Evolutionary conservation across 2,329 filamentous ascomycete species (phyloP).

Genomic region (Curvularia verruculosa): DNA sequence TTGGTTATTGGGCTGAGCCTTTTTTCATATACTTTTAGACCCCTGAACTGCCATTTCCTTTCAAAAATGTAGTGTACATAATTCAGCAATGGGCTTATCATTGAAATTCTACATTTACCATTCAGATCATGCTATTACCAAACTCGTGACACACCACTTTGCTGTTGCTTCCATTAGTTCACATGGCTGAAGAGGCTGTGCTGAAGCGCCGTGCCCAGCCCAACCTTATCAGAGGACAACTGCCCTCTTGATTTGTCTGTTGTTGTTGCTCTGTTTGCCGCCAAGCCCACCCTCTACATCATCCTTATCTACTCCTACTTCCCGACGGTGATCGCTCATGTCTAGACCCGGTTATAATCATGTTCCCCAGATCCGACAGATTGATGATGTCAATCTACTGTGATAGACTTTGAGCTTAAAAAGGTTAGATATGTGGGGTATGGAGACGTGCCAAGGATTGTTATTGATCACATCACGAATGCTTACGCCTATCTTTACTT

Average conservation of each 20-base stretch:
- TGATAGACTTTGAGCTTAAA: slow-evolving; percentile 5
- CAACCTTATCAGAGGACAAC: slow-evolving; percentile 26
- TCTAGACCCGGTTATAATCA: background rate
- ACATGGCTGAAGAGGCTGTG: background rate
- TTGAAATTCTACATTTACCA: background rate
- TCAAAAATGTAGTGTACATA: slow-evolving; percentile 24
- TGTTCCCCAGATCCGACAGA: slow-evolving; percentile 4
- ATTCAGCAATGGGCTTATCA: slow-evolving; percentile 11
- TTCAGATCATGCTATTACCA: background rate
- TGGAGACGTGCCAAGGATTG: background rate
- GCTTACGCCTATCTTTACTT: background rate
- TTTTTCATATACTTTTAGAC: slow-evolving; percentile 15
- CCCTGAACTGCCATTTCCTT: slow-evolving; percentile 7
- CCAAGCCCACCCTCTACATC: slow-evolving; percentile 19
- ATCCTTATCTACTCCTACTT: slow-evolving; percentile 23
- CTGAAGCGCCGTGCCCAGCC: slow-evolving; percentile 5
- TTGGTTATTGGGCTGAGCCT: slow-evolving; percentile 28
- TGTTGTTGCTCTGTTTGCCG: slow-evolving; percentile 3
- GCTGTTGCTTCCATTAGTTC: background rate
- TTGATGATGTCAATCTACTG: slow-evolving; percentile 5
- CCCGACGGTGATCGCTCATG: slow-evolving; percentile 2
- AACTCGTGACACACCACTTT: no score
- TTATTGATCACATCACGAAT: background rate
- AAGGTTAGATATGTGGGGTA: background rate
- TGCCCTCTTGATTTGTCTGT: background rate